phyloP scores from a whole-genome alignment of 1,284 basidiomycete genomes.

The Spongiforma sp. region DNA sequence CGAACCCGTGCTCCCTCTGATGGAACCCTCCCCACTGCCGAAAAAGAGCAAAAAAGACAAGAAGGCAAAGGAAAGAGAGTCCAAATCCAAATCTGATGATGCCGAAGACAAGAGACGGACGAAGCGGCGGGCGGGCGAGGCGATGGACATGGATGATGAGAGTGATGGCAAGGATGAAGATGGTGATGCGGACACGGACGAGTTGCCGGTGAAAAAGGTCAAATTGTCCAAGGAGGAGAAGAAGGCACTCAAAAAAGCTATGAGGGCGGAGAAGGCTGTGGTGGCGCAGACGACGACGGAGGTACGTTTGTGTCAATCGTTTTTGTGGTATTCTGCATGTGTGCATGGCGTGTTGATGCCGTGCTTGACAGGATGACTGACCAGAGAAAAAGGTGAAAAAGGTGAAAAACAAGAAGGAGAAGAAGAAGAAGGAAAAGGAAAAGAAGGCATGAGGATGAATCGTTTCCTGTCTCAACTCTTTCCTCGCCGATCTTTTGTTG shows the following conservation, averaged over 20 bases:
- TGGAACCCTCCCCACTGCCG: constrained; percentile 58
- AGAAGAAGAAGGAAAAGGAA: too few species aligned
- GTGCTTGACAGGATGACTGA: constrained; percentile 30
- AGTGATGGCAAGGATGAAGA: constrained; percentile 42
- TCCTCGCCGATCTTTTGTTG: constrained; percentile 9
- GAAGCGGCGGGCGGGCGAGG: constrained; percentile 62
- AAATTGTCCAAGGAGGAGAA: constrained; percentile 85
- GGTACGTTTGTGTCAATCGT: constrained; percentile 30
- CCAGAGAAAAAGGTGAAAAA: constrained; percentile 53
- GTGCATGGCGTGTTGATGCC: constrained; percentile 12
- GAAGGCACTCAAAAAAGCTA: constrained; percentile 79
- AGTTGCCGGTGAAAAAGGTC: constrained; percentile 67
- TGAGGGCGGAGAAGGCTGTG: constrained; percentile 55
- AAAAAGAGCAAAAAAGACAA: constrained; percentile 44
- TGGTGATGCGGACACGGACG: constrained; percentile 61
- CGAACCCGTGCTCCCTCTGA: constrained; percentile 55
- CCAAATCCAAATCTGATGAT: not conserved
- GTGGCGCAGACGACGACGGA: constrained; percentile 36
- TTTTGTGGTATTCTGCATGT: constrained; percentile 1
- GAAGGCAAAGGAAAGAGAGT: constrained; percentile 19
- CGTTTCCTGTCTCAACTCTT: constrained; percentile 5
- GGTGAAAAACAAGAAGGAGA: constrained; percentile 51
- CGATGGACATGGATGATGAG: constrained; percentile 64
- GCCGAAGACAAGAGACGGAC: constrained; percentile 24
- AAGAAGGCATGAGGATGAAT: constrained; percentile 43